Conservation (phyloP, 495 filamentous ascomycete species). For the Podospora anserina region DNA sequence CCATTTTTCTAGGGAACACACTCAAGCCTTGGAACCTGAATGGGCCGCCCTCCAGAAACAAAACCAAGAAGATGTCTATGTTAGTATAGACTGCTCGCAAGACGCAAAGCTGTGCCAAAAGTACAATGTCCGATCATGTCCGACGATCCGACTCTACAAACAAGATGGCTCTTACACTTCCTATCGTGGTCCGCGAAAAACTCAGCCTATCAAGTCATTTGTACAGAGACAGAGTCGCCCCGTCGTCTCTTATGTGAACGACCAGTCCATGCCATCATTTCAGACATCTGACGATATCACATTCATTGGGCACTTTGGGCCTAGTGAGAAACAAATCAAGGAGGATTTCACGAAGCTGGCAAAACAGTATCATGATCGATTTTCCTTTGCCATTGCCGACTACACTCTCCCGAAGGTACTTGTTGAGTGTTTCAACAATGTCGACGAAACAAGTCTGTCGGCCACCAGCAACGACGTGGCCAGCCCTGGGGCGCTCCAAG, state of each 20-base stretch:
- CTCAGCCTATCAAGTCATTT: slow-evolving; percentile 39
- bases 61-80: slow-evolving; percentile 27
- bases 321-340: slow-evolving; percentile 23
- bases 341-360: slow-evolving; percentile 31
- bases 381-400: slow-evolving; percentile 42
- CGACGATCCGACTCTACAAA: slow-evolving; percentile 46
- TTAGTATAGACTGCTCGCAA: slow-evolving; percentile 44
- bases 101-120: slow-evolving; percentile 38
- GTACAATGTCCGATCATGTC: slow-evolving; percentile 44
- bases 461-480: background rate
- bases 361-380: slow-evolving; percentile 34
- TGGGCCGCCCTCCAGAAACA: slow-evolving; percentile 32
- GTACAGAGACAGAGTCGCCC: slow-evolving; percentile 39
- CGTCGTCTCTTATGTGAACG: slow-evolving; percentile 29
- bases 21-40: slow-evolving; percentile 40
- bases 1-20: slow-evolving; percentile 27
- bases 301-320: slow-evolving; percentile 39
- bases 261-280: slow-evolving; percentile 33
- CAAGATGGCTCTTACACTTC: slow-evolving; percentile 29
- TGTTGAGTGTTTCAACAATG: slow-evolving; percentile 42
- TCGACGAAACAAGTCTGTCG: slow-evolving; percentile 28
- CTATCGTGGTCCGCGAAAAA: slow-evolving; percentile 44
- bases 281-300: slow-evolving; percentile 41
- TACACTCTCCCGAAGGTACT: slow-evolving; percentile 16
- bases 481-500: background rate